phyloP scores from a whole-genome alignment of 1,284 basidiomycete genomes.

The Cerrena zonata region DNA sequence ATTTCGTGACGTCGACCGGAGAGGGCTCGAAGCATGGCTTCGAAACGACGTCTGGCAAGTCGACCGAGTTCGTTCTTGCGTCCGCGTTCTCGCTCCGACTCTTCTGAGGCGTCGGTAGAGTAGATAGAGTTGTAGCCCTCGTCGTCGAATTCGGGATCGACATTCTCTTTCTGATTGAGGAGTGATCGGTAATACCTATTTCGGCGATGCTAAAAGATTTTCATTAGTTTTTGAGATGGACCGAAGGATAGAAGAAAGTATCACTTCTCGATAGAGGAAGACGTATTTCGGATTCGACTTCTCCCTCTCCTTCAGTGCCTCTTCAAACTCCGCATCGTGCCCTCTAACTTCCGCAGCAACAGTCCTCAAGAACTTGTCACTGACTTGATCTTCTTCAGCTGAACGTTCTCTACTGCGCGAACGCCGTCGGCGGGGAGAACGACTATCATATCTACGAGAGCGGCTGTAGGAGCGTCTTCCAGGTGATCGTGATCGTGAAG shows the following conservation, averaged over 20 bases:
- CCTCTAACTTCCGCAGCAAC: slow-evolving; percentile 81
- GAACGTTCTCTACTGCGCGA: slow-evolving; percentile 19
- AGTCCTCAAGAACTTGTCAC: slow-evolving; percentile 77
- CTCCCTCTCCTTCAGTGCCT: slow-evolving; percentile 71
- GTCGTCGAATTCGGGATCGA: slow-evolving; percentile 75
- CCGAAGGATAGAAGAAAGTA: slow-evolving; percentile 23
- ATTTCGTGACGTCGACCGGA: slow-evolving; percentile 85
- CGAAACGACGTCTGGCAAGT: slow-evolving; percentile 76
- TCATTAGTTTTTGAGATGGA: neutral
- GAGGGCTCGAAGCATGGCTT: slow-evolving; percentile 82
- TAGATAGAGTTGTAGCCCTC: slow-evolving; percentile 91
- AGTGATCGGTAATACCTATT: slow-evolving; percentile 78
- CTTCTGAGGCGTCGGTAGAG: slow-evolving; percentile 92
- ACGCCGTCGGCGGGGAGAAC: slow-evolving; percentile 36
- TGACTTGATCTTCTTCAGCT: slow-evolving; percentile 61
- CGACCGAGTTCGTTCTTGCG: slow-evolving; percentile 72
- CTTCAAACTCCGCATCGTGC: slow-evolving; percentile 76
- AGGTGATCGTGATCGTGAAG: slow-evolving; percentile 35
- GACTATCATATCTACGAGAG: slow-evolving; percentile 29
- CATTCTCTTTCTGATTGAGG: slow-evolving; percentile 56
- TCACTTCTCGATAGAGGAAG: slow-evolving; percentile 73
- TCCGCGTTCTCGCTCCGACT: slow-evolving; percentile 78
- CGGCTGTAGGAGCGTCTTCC: slow-evolving; percentile 24
- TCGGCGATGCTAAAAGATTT: slow-evolving; percentile 62
- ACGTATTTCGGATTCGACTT: slow-evolving; percentile 74